A percentile compares a stretch with the other conserved stretches of the same genome.
Conservation (phyloP, 2,329 filamentous ascomycete species). For the Pyrenophora graminea region DNA sequence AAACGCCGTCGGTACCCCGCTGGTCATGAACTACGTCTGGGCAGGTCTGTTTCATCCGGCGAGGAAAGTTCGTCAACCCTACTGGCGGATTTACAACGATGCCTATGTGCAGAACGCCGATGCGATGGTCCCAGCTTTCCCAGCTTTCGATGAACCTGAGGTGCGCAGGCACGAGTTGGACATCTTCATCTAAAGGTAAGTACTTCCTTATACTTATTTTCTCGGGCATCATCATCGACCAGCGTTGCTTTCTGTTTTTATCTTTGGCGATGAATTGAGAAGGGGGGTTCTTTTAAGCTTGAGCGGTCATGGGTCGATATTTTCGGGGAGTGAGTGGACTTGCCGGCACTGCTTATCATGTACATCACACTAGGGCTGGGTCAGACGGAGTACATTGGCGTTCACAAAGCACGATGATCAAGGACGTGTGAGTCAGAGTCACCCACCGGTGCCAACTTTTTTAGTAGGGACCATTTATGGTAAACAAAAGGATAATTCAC, state of each 20-base stretch:
- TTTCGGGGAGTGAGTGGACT: slow-evolving; percentile 1
- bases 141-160: slow-evolving; percentile 78
- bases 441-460: slow-evolving; percentile 4
- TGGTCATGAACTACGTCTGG: slow-evolving; percentile 98
- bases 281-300: slow-evolving; percentile 2
- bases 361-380: slow-evolving; percentile 16
- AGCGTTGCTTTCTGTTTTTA: slow-evolving; percentile 3
- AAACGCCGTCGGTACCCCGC: slow-evolving; percentile 86
- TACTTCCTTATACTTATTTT: not conserved
- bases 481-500: slow-evolving; percentile 30
- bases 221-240: not conserved
- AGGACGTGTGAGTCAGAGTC: slow-evolving; percentile 1
- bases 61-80: slow-evolving; percentile 89
- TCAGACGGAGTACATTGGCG: slow-evolving; percentile 16
- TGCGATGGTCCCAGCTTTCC: slow-evolving; percentile 95
- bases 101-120: slow-evolving; percentile 93
- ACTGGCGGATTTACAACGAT: slow-evolving; percentile 97
- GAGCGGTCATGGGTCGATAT: slow-evolving; percentile 5
- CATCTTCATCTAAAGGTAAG: slow-evolving; percentile 70
- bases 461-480: slow-evolving; percentile 19
- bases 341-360: slow-evolving; percentile 13
- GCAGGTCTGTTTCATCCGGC: slow-evolving; percentile 96
- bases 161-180: slow-evolving; percentile 79
- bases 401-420: slow-evolving; percentile 6
- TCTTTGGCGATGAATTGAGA: slow-evolving; percentile 3